These are phyloP conservation scores for Herpetospermum pedunculosum DNA, from an alignment of 306 rosid genomes.

Conservation along the genomic window DNA sequence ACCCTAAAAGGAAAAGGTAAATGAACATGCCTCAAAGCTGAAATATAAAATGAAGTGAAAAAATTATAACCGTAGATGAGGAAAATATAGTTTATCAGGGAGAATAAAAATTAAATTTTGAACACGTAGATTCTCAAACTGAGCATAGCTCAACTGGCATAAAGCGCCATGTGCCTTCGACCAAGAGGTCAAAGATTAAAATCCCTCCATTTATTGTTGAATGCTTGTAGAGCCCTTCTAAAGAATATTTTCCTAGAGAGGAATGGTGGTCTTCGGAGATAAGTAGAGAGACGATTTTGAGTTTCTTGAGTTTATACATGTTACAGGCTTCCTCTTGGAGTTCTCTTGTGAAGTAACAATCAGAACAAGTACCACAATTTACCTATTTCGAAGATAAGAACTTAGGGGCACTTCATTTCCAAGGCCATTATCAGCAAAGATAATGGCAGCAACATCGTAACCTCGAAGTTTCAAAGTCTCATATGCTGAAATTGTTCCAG, in stretches of 20 bases:
- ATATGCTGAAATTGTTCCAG: slow-evolving; percentile 88
- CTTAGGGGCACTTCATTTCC: slow-evolving; percentile 61
- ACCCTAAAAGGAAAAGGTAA: slow-evolving; percentile 35
- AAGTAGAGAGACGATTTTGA: neutral
- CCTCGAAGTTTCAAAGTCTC: slow-evolving; percentile 83
- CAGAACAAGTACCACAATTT: neutral
- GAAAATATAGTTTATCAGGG: neutral
- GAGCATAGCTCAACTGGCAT: too few relatives aligned
- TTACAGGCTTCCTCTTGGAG: neutral
- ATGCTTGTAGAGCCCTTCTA: neutral
- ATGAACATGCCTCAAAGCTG: slow-evolving; percentile 1
- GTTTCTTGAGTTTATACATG: neutral
- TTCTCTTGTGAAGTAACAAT: neutral
- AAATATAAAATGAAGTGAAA: neutral
- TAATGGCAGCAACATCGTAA: slow-evolving; percentile 67
- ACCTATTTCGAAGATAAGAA: slow-evolving; percentile 69
- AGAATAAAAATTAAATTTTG: too few relatives aligned
- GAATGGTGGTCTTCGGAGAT: neutral
- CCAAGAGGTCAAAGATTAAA: too few relatives aligned
- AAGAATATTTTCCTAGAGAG: neutral
- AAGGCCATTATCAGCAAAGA: slow-evolving; percentile 82
- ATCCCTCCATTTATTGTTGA: too few relatives aligned
- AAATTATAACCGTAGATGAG: neutral
- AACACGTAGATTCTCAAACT: too few relatives aligned
- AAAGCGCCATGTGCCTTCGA: too few relatives aligned